Evolutionary conservation across 2,329 filamentous ascomycete genomes (phyloP).

Genomic region (Colletotrichum chlorophyti): DNA sequence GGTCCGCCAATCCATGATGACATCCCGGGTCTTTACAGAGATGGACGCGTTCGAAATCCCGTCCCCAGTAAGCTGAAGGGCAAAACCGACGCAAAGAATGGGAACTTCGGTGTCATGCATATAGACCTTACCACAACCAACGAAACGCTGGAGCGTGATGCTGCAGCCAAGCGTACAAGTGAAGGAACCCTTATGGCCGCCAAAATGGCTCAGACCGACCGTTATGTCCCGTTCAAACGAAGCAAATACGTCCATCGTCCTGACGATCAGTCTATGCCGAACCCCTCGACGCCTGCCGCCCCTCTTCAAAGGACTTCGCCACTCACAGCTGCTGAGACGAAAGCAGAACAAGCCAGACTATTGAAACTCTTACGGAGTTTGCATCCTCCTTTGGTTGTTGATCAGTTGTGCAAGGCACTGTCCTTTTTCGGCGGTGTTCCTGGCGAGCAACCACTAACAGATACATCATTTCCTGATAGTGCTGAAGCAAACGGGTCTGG

Average conservation of each 20-base stretch:
- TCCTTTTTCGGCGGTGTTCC: slow-evolving; percentile 70
- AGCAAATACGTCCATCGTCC: slow-evolving; percentile 41
- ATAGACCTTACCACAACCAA: slow-evolving; percentile 57
- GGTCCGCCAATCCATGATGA: slow-evolving; percentile 31
- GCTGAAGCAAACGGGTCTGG: slow-evolving; percentile 63
- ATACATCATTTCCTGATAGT: slow-evolving; percentile 62
- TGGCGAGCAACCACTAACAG: slow-evolving; percentile 57
- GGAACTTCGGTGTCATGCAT: slow-evolving; percentile 70
- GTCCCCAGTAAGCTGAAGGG: slow-evolving; percentile 69
- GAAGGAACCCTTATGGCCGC: slow-evolving; percentile 67
- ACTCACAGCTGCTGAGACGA: slow-evolving; percentile 56
- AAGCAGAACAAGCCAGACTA: slow-evolving; percentile 65
- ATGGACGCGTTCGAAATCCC: slow-evolving; percentile 62
- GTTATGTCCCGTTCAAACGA: slow-evolving; percentile 58
- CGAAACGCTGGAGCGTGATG: slow-evolving; percentile 55
- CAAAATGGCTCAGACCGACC: slow-evolving; percentile 59
- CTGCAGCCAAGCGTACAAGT: slow-evolving; percentile 66
- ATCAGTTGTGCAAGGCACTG: slow-evolving; percentile 67
- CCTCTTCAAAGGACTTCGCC: slow-evolving; percentile 27
- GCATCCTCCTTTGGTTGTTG: slow-evolving; percentile 62
- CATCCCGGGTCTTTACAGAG: slow-evolving; percentile 38
- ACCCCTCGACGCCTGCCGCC: slow-evolving; percentile 28
- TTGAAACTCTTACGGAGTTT: slow-evolving; percentile 63
- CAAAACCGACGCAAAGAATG: slow-evolving; percentile 60
- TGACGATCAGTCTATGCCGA: background rate